Percentiles rank a stretch among this genome's conserved stretches.
Conservation (phyloP, 495 filamentous ascomycete genomes). For the Podospora bellae-mahoneyi region DNA sequence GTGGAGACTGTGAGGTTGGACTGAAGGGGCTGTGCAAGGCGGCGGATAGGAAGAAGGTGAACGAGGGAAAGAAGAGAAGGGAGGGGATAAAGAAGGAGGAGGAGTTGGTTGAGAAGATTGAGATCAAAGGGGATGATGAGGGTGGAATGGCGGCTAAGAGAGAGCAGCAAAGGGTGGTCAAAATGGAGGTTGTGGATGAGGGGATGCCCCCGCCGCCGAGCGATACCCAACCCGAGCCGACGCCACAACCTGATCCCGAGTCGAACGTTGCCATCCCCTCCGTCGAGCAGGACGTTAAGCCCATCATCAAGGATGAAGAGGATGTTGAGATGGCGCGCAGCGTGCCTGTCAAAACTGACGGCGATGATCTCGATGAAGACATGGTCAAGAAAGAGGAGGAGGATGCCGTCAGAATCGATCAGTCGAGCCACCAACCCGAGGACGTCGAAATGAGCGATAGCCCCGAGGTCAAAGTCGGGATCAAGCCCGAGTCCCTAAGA, state of each 20-base stretch:
- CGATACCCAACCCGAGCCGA: background rate
- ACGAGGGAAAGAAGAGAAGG: slow-evolving; percentile 43
- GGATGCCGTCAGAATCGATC: background rate
- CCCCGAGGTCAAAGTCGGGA: background rate
- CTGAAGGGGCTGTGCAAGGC: slow-evolving; percentile 71
- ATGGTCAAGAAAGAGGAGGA: slow-evolving; percentile 9
- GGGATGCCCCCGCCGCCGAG: background rate
- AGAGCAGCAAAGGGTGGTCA: slow-evolving; percentile 10
- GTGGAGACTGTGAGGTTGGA: slow-evolving; percentile 78
- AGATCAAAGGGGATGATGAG: slow-evolving; percentile 28
- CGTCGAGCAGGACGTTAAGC: background rate
- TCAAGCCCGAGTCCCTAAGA: background rate
- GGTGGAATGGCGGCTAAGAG: slow-evolving; percentile 26
- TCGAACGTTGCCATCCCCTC: background rate
- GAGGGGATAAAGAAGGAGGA: slow-evolving; percentile 27
- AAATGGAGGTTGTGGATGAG: slow-evolving; percentile 6
- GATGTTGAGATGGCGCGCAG: background rate
- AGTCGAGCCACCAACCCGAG: background rate
- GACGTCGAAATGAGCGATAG: background rate
- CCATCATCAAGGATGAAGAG: slow-evolving; percentile 7
- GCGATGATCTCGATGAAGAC: slow-evolving; percentile 4
- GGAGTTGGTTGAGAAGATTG: slow-evolving; percentile 34
- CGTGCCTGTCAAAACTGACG: background rate
- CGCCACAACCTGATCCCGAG: background rate
- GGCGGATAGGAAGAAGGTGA: slow-evolving; percentile 57